Percentiles rank a stretch among this genome's conserved stretches.
Evolutionary conservation across 2,329 filamentous ascomycete species (phyloP).

Genomic region (Paecilomyces fulvus): DNA sequence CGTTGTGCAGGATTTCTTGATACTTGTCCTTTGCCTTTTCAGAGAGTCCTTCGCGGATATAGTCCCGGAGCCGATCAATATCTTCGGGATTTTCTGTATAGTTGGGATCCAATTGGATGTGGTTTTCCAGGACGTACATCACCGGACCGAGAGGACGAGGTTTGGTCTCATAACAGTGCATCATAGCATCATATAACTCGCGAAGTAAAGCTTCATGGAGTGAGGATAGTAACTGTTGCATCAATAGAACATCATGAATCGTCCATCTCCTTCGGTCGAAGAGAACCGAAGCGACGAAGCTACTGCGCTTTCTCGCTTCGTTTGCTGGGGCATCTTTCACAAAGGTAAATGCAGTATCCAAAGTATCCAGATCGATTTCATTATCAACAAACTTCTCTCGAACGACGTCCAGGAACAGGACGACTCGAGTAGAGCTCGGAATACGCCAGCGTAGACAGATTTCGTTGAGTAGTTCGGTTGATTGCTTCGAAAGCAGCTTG

Average conservation of each 20-base stretch:
- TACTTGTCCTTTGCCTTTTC: constrained; percentile 74
- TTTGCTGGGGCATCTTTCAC: constrained; percentile 64
- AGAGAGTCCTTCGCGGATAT: constrained; percentile 63
- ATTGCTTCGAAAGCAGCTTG: constrained; percentile 62
- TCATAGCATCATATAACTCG: constrained; percentile 79
- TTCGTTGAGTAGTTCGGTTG: constrained; percentile 74
- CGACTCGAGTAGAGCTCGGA: constrained; percentile 68
- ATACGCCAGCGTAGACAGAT: constrained; percentile 83
- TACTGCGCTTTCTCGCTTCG: constrained; percentile 50
- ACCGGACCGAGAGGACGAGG: constrained; percentile 70
- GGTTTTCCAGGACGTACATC: constrained; percentile 71
- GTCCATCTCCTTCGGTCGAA: constrained; percentile 60
- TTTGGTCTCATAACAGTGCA: constrained; percentile 83
- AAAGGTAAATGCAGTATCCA: constrained; percentile 76
- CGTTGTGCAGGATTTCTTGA: constrained; percentile 64
- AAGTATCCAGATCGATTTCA: constrained; percentile 69
- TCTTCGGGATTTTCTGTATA: constrained; percentile 67
- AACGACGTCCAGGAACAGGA: constrained; percentile 76
- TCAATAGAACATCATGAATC: constrained; percentile 57
- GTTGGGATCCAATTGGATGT: constrained; percentile 68
- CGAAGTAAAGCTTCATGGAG: constrained; percentile 76
- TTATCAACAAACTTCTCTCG: constrained; percentile 77
- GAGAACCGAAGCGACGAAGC: constrained; percentile 40
- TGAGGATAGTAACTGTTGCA: constrained; percentile 64
- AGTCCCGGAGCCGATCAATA: constrained; percentile 60